Base-by-base conservation (phyloP, 768 basidiomycete genomes). In the Lanmaoa pseudosensibilis region DNA sequence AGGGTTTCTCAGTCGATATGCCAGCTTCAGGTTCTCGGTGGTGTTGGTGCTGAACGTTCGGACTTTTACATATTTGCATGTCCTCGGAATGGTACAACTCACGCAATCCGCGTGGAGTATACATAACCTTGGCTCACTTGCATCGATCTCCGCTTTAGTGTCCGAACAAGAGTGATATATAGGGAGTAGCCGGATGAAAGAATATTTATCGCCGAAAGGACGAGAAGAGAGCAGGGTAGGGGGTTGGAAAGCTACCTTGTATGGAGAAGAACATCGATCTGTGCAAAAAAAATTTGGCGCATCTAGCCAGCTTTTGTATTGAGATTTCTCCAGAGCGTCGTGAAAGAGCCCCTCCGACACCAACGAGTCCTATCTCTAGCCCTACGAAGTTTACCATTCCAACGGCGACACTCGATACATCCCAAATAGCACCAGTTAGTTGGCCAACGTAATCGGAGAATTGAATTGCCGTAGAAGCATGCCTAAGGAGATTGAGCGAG, bases 371-470 rank as follows among this genome's bases (percentile, higher is more conserved):
- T 52, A 88, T 77, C 69, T 88, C 81, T 54, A 87, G 62, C 18
- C 81, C 83, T 3, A 84, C 73, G 50, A 81, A 89, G 46, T 77
- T 79, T 50, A 74, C 50, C 85, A 88, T 88, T 23, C 86, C 86
- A 11, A 66, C 63, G 8, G 46, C 61, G 9, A 79, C 73, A 21
- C 86, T 87, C 12, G 80, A 79, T 5, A 85, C 88, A 44, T 87
- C 88, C 78, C 85, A 85, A 33, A 89, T 74, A 6, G 86, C 84
- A 0, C 86, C 87, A 5, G 80, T 78, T 13, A 85, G 80, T 5
- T 86, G 76, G n/a, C 87, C 86, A 1, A 74, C 69, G 63, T 83
- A 88, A 62, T 85, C 88, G 69, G 84, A 84, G 60, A 85, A 88
- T 65, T 87, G 87, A 41, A 89, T 84, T 8, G 74, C 78, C 67